phyloP scores from a whole-genome alignment of 352 stramenopile species.

The Globisporangium apiculatum region DNA sequence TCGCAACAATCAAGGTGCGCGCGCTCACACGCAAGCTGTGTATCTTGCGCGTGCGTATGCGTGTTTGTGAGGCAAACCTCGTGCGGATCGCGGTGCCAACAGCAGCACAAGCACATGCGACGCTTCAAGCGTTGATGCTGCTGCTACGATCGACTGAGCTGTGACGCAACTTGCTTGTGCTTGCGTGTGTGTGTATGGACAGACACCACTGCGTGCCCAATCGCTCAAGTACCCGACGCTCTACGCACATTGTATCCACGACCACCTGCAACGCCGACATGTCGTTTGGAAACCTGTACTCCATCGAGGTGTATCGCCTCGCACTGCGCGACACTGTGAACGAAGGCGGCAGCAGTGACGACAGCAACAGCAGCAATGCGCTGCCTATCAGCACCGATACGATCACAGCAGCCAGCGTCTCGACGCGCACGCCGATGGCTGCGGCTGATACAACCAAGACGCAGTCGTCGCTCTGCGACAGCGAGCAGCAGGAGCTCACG shows the following conservation, averaged over 20 bases:
- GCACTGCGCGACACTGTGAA: constrained; percentile 60
- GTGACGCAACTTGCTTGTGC: too few species aligned
- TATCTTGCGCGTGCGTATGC: too few species aligned
- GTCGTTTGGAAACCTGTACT: constrained; percentile 13
- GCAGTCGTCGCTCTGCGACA: background rate
- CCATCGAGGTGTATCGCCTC: constrained; percentile 65
- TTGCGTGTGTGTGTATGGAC: background rate
- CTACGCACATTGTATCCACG: background rate
- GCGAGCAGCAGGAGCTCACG: constrained; percentile 11
- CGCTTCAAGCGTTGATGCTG: too few species aligned
- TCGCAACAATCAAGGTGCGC: too few species aligned
- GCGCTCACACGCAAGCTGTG: too few species aligned
- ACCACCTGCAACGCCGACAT: background rate
- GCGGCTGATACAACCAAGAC: background rate
- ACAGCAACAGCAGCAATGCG: background rate
- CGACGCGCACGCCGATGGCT: background rate
- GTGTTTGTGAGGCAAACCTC: too few species aligned
- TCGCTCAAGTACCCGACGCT: background rate
- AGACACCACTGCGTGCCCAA: background rate
- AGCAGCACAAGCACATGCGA: too few species aligned
- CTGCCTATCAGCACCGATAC: too few species aligned
- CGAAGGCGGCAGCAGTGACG: constrained; percentile 32
- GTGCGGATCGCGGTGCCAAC: too few species aligned
- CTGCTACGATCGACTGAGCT: too few species aligned
- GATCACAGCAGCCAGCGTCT: too few species aligned